Conservation (phyloP, 371 early-diverging fungal genomes). For the Zancudomyces culisetae region DNA sequence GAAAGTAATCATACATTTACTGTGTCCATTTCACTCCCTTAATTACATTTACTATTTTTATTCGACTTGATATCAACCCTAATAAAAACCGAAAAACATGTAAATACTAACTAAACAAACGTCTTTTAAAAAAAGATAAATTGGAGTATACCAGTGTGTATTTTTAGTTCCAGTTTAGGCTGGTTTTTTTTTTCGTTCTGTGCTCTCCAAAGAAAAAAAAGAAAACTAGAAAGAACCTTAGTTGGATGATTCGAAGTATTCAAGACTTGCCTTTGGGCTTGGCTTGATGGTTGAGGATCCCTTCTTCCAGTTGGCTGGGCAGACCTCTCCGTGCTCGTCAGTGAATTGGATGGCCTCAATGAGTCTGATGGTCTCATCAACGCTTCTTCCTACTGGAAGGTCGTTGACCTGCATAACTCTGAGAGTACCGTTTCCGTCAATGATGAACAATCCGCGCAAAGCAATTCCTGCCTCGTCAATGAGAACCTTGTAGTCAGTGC, state of each 20-base stretch:
- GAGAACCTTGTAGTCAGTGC: conserved; percentile 57
- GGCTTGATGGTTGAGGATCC: conserved; percentile 25
- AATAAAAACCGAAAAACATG: too few relatives aligned
- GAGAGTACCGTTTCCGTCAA: conserved; percentile 64
- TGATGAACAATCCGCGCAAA: conserved; percentile 67
- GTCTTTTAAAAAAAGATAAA: too few relatives aligned
- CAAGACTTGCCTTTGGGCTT: not conserved
- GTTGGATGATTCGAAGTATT: conserved; percentile 5
- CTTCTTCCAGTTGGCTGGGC: conserved; percentile 70
- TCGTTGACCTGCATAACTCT: conserved; percentile 49
- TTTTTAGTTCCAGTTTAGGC: too few relatives aligned
- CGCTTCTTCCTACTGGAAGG: conserved; percentile 74
- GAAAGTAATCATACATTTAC: too few relatives aligned
- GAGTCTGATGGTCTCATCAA: conserved; percentile 80
- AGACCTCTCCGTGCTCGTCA: conserved; percentile 65
- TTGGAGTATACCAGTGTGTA: too few relatives aligned
- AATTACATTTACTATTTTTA: too few relatives aligned
- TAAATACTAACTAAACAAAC: too few relatives aligned
- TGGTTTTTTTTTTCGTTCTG: too few relatives aligned
- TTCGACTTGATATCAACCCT: too few relatives aligned
- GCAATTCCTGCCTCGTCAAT: conserved; percentile 34
- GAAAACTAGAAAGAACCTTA: too few relatives aligned
- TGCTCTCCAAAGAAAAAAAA: too few relatives aligned
- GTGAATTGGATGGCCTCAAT: conserved; percentile 77
- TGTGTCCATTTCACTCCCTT: too few relatives aligned